Evolutionary conservation across 768 basidiomycete species (phyloP), one percentile per base, ranked within the genome.

Genomic region (Imleria badia): DNA sequence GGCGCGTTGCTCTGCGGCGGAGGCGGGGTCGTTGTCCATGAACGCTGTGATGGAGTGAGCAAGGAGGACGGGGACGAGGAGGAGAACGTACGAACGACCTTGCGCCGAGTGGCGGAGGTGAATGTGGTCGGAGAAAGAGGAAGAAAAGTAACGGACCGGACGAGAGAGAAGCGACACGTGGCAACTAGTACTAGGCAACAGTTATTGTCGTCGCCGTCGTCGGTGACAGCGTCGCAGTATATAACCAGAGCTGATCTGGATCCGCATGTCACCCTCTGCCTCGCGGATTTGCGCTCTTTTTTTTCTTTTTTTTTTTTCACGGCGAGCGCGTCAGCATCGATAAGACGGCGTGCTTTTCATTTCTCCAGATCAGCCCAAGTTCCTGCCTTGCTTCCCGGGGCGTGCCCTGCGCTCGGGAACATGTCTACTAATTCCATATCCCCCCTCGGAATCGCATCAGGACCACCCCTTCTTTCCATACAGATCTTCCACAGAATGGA

Each of bases 1-100:
- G 66, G 91, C 90, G 56, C 94, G 86, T 72, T 94, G 88, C 69
- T 94, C 89, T 26, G 82, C 82, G 72, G 80, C 75, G 12, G 76
- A 72, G 42, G 77, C 61, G 50, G 65, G 67, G 60, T 80, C 70
- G 62, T 57, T 69, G 56, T 71, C 70, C 71, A 73, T 71, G 46
- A 39, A 44, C 54, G 55, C 52, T 29, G 29, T 11, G 5, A 15
- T 23, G 30, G 17, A 8, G 30, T 56, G 33, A 58, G 29, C 6
- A 34, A 6, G 14, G 45, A 22, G 41, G 36, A 22, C 31, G 41
- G 6, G 0, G 11, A 26, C 4, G 20, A 5, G 0, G 31, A 38
- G 5, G 20, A 17, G 22, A 17, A 54, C 60, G 55, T 55, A 66
- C 58, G 13, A n/a, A n/a, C n/a, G 59, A 48, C 51, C 14, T 34